These are phyloP conservation scores for Phlyctochytrium planicorne DNA, from an alignment of 192 early-diverging fungal genomes.

Conservation along the genomic window DNA sequence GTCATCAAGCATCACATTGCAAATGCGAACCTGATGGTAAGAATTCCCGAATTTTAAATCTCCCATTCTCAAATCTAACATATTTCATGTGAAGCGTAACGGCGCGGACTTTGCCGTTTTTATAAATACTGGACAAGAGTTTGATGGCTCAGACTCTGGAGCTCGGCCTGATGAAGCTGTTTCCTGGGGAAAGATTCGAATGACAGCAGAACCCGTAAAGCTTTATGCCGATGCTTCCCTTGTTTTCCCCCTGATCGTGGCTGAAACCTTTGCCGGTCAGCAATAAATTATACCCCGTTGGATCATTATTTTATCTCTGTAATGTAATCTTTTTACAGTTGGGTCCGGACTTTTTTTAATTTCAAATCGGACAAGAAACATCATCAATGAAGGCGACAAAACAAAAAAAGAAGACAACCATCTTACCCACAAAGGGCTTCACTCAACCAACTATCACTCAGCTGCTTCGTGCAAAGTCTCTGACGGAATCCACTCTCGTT, in stretches of 20 bases:
- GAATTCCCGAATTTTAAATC: conserved; percentile 6
- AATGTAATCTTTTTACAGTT: no score
- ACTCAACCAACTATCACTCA: no score
- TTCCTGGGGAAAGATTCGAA: conserved; percentile 95
- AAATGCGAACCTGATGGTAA: conserved; percentile 96
- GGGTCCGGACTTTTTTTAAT: no score
- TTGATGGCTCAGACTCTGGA: conserved; percentile 97
- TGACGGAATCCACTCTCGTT: no score
- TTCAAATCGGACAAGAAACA: no score
- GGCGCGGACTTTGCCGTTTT: conserved; percentile 96
- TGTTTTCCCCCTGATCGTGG: conserved; percentile 92
- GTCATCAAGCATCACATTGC: conserved; percentile 98
- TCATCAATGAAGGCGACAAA: no score
- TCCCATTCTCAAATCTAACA: neutral
- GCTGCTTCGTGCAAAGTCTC: no score
- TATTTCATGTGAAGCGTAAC: conserved; percentile 66
- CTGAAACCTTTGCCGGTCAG: conserved; percentile 88
- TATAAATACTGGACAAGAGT: conserved; percentile 97
- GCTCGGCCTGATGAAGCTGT: conserved; percentile 97
- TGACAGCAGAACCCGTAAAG: conserved; percentile 82
- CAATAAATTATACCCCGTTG: no score
- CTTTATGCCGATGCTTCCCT: conserved; percentile 91
- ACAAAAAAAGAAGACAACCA: no score
- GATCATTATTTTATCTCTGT: no score
- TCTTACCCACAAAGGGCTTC: no score